These are phyloP conservation scores for Jamesozyma rosinii DNA, from an alignment of 805 yeast genomes.

Conservation along the genomic window DNA sequence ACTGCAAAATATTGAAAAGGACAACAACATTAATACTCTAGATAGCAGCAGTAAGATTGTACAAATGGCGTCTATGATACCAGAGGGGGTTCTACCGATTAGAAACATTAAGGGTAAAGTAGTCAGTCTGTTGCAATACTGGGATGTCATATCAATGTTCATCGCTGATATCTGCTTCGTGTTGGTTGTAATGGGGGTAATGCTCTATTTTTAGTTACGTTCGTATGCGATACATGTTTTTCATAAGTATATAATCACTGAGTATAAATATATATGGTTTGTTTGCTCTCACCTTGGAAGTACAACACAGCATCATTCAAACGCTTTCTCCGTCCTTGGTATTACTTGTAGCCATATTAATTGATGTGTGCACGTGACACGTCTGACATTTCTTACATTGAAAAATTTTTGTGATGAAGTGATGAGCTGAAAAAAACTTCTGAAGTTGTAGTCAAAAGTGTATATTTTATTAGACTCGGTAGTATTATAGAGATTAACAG, in stretches of 20 bases:
- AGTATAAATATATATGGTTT: neutral
- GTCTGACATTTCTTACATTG: neutral
- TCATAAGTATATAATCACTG: neutral
- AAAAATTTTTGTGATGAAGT: constrained; percentile 1
- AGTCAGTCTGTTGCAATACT: constrained; percentile 21
- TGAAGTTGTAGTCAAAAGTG: neutral
- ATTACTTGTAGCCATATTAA: no score
- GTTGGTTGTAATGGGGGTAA: constrained; percentile 23
- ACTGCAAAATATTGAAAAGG: constrained; percentile 20
- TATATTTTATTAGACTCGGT: no score
- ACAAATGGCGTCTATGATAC: constrained; percentile 25
- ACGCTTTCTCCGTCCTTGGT: no score
- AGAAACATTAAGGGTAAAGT: constrained; percentile 22
- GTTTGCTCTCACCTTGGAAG: no score
- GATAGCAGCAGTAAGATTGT: constrained; percentile 25
- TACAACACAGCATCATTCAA: no score
- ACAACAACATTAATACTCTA: constrained; percentile 20
- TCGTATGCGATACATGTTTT: no score
- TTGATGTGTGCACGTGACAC: neutral
- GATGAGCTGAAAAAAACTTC: constrained; percentile 2
- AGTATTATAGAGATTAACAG: no score
- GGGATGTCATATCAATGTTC: constrained; percentile 29
- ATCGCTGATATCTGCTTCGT: constrained; percentile 29
- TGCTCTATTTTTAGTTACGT: constrained; percentile 11
- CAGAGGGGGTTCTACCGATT: constrained; percentile 30